Conservation (phyloP, 768 basidiomycete species). For the Xerocomus potaroensis region DNA sequence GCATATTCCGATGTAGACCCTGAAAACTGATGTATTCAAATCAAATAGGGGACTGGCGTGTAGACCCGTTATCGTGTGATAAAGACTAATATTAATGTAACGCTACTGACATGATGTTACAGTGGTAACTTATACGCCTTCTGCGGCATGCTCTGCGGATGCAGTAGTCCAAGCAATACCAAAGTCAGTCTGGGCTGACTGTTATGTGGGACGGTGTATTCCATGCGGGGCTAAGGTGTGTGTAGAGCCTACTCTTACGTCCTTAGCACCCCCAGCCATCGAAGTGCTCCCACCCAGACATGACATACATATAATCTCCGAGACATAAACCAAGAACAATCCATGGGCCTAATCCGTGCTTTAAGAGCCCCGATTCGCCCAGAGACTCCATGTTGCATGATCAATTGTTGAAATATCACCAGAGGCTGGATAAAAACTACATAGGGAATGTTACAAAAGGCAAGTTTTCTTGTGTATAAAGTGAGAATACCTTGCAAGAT, state of each 20-base stretch:
- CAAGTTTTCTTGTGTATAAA: conserved; percentile 9
- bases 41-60: conserved; percentile 1
- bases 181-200: conserved; percentile 12
- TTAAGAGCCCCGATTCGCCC: conserved; percentile 2
- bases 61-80: conserved; percentile 7
- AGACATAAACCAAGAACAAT: conserved; percentile 17
- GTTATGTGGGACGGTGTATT: conserved; percentile 1
- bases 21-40: conserved; percentile 11
- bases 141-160: conserved; percentile 14
- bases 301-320: conserved; percentile 22
- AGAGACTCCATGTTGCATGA: conserved; percentile 2
- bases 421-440: conserved; percentile 21
- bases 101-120: conserved; percentile 25
- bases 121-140: conserved; percentile 22
- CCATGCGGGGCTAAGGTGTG: conserved; percentile 9
- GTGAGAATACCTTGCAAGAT: conserved; percentile 21
- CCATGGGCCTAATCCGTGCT: conserved; percentile 8
- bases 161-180: conserved; percentile 20
- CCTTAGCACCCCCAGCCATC: conserved; percentile 2
- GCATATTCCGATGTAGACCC: conserved; percentile 10
- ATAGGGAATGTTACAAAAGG: conserved; percentile 18
- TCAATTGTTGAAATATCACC: conserved; percentile 11
- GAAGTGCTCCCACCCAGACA: conserved; percentile 11
- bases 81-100: conserved; percentile 26
- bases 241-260: conserved; percentile 7